These are phyloP conservation scores for Coemansia sp. DNA, from an alignment of 192 early-diverging fungal genomes.

Conservation along the genomic window DNA sequence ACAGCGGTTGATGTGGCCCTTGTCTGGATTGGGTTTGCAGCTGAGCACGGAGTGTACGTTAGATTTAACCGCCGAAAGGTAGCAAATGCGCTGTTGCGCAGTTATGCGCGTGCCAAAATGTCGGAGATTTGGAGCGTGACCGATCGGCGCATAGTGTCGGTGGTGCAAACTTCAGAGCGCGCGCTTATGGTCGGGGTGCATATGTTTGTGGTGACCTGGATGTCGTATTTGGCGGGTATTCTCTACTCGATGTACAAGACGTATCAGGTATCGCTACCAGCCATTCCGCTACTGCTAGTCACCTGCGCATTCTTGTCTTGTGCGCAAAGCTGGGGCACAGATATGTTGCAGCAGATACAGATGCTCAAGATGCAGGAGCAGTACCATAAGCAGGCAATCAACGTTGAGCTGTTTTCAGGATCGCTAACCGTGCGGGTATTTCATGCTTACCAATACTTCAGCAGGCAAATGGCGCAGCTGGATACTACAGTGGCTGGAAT, in stretches of 20 bases:
- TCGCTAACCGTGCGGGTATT: slow-evolving; percentile 26
- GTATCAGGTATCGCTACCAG: slow-evolving; percentile 10
- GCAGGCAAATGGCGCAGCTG: not conserved
- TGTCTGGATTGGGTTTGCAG: slow-evolving; percentile 15
- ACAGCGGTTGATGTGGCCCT: slow-evolving; percentile 4
- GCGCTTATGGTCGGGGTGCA: slow-evolving; percentile 16
- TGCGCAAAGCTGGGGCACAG: not conserved
- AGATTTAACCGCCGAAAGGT: slow-evolving; percentile 14
- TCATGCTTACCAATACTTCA: slow-evolving; percentile 10
- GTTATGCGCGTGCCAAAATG: slow-evolving; percentile 22
- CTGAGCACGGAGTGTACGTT: slow-evolving; percentile 20
- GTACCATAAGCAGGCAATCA: not conserved
- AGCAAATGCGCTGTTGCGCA: slow-evolving; percentile 13
- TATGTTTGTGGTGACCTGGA: slow-evolving; percentile 10
- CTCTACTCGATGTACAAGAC: slow-evolving; percentile 15
- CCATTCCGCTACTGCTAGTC: slow-evolving; percentile 3
- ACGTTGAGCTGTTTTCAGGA: slow-evolving; percentile 23
- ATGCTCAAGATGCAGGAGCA: not conserved
- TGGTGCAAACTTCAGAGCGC: slow-evolving; percentile 16
- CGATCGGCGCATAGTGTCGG: slow-evolving; percentile 2
- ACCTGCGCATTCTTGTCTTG: not conserved
- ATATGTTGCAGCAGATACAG: slow-evolving; percentile 10
- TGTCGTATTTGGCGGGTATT: slow-evolving; percentile 1
- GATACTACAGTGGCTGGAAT: slow-evolving; percentile 1
- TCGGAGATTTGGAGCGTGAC: slow-evolving; percentile 16